These are phyloP conservation scores for Neltuma alba DNA, from an alignment of 306 rosid genomes.

Conservation along the genomic window DNA sequence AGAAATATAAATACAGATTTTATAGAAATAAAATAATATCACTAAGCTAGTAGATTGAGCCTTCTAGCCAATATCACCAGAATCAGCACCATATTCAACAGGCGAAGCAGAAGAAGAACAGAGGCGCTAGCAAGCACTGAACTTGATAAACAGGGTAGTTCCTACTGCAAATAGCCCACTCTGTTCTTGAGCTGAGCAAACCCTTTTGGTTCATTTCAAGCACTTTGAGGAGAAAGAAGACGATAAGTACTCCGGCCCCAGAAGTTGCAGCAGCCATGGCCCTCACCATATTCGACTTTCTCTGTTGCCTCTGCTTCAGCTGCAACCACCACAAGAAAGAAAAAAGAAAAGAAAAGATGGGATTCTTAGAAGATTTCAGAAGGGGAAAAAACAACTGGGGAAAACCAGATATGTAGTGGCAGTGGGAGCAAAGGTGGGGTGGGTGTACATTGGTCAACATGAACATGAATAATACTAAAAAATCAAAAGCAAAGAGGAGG, in stretches of 20 bases:
- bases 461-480: constrained; percentile 8
- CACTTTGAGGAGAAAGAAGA: constrained; percentile 25
- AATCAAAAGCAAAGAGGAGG: constrained; percentile 11
- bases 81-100: constrained; percentile 44
- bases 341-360: constrained; percentile 15
- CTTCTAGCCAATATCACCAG: constrained; percentile 76
- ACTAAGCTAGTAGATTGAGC: constrained; percentile 61
- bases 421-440: background rate
- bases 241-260: constrained; percentile 32
- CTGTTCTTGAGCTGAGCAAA: constrained; percentile 18
- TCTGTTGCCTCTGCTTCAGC: constrained; percentile 26
- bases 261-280: constrained; percentile 23
- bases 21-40: constrained; percentile 18
- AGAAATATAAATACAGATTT: background rate
- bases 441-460: constrained; percentile 30
- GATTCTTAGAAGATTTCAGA: background rate
- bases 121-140: constrained; percentile 31
- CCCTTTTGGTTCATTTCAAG: constrained; percentile 29
- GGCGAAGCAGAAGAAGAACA: constrained; percentile 34
- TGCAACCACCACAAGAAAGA: constrained; percentile 11
- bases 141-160: constrained; percentile 38
- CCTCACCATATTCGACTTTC: constrained; percentile 40
- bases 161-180: constrained; percentile 27
- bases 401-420: background rate
- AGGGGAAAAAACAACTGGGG: background rate